phyloP scores from a whole-genome alignment of 2,329 filamentous ascomycete species.

The Raffaelea deltoideospora region DNA sequence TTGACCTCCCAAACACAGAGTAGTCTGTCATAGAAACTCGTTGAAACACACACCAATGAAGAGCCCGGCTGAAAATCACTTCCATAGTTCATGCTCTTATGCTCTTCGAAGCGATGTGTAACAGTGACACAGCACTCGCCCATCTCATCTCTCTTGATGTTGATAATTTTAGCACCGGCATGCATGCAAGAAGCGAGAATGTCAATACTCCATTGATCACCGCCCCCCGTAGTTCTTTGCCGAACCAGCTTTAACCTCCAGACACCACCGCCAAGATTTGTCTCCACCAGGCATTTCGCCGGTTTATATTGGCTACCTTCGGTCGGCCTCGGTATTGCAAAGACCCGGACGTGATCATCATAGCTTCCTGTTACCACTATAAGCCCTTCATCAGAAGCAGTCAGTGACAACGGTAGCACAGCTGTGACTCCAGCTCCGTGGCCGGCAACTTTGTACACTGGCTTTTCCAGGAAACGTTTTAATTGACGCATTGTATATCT shows the following conservation, averaged over 20 bases:
- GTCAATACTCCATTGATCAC: conserved; percentile 15
- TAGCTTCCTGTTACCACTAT: conserved; percentile 79
- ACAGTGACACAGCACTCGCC: conserved; percentile 47
- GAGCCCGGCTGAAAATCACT: conserved; percentile 47
- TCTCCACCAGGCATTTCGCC: conserved; percentile 42
- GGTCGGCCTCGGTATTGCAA: conserved; percentile 30
- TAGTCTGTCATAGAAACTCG: conserved; percentile 62
- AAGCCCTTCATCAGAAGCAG: conserved; percentile 25
- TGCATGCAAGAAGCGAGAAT: conserved; percentile 92
- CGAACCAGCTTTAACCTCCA: conserved; percentile 63
- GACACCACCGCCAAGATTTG: conserved; percentile 63
- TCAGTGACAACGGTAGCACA: conserved; percentile 53
- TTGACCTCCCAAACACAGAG: conserved; percentile 47
- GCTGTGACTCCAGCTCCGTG: conserved; percentile 80
- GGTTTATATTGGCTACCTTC: conserved; percentile 24
- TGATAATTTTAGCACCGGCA: conserved; percentile 58
- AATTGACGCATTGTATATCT: conserved; percentile 36
- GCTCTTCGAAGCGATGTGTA: conserved; percentile 62
- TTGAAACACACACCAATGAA: conserved; percentile 42
- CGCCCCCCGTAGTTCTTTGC: conserved; percentile 10
- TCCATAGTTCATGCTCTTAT: conserved; percentile 91
- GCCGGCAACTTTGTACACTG: conserved; percentile 11
- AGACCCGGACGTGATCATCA: conserved; percentile 66
- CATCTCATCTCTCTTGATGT: conserved; percentile 21
- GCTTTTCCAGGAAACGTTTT: conserved; percentile 7